These are phyloP conservation scores for Ammopiptanthus mongolicus DNA, from an alignment of 306 rosid genomes.

Conservation along the genomic window DNA sequence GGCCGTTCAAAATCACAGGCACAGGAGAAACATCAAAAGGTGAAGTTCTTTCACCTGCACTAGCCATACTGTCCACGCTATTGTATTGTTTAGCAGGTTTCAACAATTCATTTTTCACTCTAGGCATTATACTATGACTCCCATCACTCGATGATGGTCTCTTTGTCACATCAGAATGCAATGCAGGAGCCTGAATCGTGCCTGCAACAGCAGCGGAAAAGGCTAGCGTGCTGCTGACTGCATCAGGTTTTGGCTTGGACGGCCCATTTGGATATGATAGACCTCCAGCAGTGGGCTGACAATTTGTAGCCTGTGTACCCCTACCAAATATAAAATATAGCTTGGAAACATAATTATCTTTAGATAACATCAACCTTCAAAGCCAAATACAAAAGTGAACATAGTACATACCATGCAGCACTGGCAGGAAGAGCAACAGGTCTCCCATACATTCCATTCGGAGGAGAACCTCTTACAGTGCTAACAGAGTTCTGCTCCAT, in stretches of 20 bases:
- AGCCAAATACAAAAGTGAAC: conserved; percentile 12
- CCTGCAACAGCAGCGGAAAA: conserved; percentile 61
- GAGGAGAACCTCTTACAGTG: conserved; percentile 60
- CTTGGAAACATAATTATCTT: background rate
- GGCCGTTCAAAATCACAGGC: conserved; percentile 34
- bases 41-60: conserved; percentile 42
- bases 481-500: conserved; percentile 49
- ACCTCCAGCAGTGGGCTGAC: conserved; percentile 43
- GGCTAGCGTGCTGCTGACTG: conserved; percentile 38
- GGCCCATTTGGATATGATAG: conserved; percentile 49
- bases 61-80: conserved; percentile 37
- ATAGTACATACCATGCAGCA: conserved; percentile 68
- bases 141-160: conserved; percentile 45
- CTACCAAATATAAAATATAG: conserved; percentile 34
- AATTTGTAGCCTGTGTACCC: conserved; percentile 70
- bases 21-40: conserved; percentile 39
- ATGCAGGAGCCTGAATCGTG: conserved; percentile 33
- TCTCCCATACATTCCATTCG: conserved; percentile 73
- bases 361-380: conserved; percentile 10
- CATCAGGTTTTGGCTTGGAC: conserved; percentile 53
- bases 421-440: conserved; percentile 66
- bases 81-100: conserved; percentile 47
- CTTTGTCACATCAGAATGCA: conserved; percentile 48
- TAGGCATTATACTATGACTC: conserved; percentile 30
- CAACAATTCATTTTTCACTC: conserved; percentile 43